phyloP scores from a whole-genome alignment of 257 asterid genomes.

The Verbascum thapsus region DNA sequence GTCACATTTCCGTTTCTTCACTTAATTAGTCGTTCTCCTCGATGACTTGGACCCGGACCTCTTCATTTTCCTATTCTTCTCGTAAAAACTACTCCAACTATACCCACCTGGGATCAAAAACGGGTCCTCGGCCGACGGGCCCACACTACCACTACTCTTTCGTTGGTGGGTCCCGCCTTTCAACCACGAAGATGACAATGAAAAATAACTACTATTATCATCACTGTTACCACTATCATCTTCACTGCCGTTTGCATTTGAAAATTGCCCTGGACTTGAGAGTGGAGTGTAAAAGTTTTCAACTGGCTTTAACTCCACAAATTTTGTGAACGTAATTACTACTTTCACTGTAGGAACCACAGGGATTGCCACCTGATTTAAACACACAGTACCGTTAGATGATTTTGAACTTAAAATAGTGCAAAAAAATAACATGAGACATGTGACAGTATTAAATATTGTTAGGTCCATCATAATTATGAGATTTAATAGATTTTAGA shows the following conservation, averaged over 20 bases:
- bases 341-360: constrained; percentile 97
- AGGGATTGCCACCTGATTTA: constrained; percentile 84
- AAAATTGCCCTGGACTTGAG: constrained; percentile 69
- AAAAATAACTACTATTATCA: constrained; percentile 35
- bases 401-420: too few relatives aligned
- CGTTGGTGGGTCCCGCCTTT: constrained; percentile 40
- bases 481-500: too few relatives aligned
- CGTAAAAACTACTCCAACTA: constrained; percentile 71
- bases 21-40: constrained; percentile 48
- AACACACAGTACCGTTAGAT: not conserved
- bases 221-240: constrained; percentile 33
- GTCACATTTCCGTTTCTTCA: constrained; percentile 25
- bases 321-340: constrained; percentile 86
- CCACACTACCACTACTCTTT: constrained; percentile 21
- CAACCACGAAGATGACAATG: constrained; percentile 51
- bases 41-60: constrained; percentile 51
- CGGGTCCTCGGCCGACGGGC: constrained; percentile 47
- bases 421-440: too few relatives aligned
- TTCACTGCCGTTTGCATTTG: constrained; percentile 20
- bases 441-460: too few relatives aligned
- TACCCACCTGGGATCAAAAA: constrained; percentile 74
- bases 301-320: constrained; percentile 67
- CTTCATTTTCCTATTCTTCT: constrained; percentile 56
- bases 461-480: too few relatives aligned
- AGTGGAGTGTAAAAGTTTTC: constrained; percentile 83